Evolutionary conservation across 1,284 basidiomycete species (phyloP), one percentile per base, ranked within the genome.

Genomic region (Leccinum fallax): DNA sequence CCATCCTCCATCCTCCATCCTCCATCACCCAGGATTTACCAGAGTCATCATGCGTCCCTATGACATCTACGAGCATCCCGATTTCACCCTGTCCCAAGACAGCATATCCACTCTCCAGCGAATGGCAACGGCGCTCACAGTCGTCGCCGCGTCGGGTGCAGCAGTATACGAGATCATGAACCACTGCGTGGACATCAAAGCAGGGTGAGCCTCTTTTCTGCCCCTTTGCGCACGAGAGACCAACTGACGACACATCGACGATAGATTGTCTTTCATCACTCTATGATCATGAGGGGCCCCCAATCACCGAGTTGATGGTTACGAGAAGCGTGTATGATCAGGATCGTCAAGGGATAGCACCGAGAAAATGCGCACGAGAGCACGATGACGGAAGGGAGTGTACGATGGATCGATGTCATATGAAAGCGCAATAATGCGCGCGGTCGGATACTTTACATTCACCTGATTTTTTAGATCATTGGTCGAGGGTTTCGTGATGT

Each of bases 31-130:
- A 30, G 15, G 26, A 11, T 34, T 34, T 34, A 34, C 32, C 11
- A 34, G 43, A 46, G n/a, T 34, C 79, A 79, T 75, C 80, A 81
- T 70, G 83, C 82, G 67, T 67, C 75, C 59, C 67, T 75, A 76
- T 65, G 74, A 76, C 60, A 74, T 85, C 60, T 85, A 85, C 69
- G 83, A 83, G 62, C 82, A 83, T 69, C 83, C 83, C 10, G 76
- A 77, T n/a, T 79, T 84, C 65, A 75, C 79, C 1, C 69, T 74
- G 24, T 75, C 73, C 11, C 16, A 59, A 32, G 72, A 70, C 15
- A 72, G 71, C 36, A 49, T 68, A 57, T 49, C 64, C 24, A 69
- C 63, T 2, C 61, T 76, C 2, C 75, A 61, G 13, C 67, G 65
- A 9, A 58, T 76, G 32, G 73, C 68, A 30, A 60, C 74, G 1